phyloP scores from a whole-genome alignment of 331 rosid genomes.

The Telfairia occidentalis region DNA sequence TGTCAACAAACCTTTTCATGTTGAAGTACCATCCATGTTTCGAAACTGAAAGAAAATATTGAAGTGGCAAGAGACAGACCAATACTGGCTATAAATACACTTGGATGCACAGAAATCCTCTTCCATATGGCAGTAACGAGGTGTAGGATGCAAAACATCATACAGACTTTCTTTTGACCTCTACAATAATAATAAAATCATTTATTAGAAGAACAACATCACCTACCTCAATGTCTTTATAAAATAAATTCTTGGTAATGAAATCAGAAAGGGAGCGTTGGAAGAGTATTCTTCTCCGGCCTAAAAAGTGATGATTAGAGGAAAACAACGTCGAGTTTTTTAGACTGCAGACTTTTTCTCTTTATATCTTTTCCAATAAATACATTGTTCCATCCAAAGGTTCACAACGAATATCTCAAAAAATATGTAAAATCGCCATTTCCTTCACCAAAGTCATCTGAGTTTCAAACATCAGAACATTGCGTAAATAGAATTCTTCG shows the following conservation, averaged over 20 bases:
- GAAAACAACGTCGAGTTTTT: background rate
- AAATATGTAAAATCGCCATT: background rate
- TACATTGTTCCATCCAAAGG: background rate
- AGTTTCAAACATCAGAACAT: background rate
- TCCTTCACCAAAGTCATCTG: background rate
- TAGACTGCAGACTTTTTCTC: background rate
- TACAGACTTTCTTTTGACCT: constrained; percentile 61
- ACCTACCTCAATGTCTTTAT: background rate
- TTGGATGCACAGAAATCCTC: constrained; percentile 49
- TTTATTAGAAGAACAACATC: background rate
- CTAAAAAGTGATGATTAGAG: background rate
- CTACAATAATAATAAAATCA: constrained; percentile 28
- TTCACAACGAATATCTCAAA: background rate
- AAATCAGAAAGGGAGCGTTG: background rate
- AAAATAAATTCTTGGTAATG: background rate
- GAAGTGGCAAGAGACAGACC: constrained; percentile 58
- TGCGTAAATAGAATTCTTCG: background rate
- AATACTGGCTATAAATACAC: constrained; percentile 43
- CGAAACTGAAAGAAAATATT: constrained; percentile 59
- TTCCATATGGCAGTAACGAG: constrained; percentile 54
- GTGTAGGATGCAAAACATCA: constrained; percentile 60
- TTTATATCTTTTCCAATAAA: background rate
- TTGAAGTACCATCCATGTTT: constrained; percentile 80
- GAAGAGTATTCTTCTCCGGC: background rate
- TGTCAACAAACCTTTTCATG: constrained; percentile 59